Evolutionary conservation across 495 filamentous ascomycete species (phyloP).

Genomic region (Penicillium turbatum): DNA sequence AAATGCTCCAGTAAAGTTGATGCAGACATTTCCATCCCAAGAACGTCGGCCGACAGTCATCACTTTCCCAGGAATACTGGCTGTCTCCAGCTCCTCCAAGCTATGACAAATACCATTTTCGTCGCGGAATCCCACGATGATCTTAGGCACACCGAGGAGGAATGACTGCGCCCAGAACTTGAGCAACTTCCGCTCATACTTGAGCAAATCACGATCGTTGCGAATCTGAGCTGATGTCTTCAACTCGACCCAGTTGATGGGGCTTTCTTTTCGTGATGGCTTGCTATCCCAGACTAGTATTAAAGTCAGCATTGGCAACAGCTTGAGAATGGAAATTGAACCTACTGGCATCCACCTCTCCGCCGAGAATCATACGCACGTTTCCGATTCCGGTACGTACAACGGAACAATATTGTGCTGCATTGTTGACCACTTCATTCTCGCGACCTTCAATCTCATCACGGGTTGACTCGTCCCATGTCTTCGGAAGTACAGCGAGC

Average conservation of each 20-base stretch:
- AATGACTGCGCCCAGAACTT: slow-evolving; percentile 98
- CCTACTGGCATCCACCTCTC: slow-evolving; percentile 88
- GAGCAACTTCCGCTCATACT: slow-evolving; percentile 83
- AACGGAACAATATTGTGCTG: slow-evolving; percentile 90
- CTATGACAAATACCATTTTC: slow-evolving; percentile 64
- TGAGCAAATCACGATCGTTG: slow-evolving; percentile 59
- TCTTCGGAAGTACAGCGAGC: slow-evolving; percentile 64
- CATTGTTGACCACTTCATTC: slow-evolving; percentile 69
- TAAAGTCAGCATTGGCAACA: slow-evolving; percentile 1
- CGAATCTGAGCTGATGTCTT: slow-evolving; percentile 78
- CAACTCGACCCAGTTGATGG: slow-evolving; percentile 89
- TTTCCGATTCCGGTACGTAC: slow-evolving; percentile 81
- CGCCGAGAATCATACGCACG: slow-evolving; percentile 70
- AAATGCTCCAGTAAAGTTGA: slow-evolving; percentile 77
- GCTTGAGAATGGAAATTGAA: slow-evolving; percentile 4
- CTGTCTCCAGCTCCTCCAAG: slow-evolving; percentile 74
- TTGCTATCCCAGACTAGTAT: slow-evolving; percentile 80
- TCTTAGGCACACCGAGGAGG: slow-evolving; percentile 83
- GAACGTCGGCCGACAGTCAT: slow-evolving; percentile 55
- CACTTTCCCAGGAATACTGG: slow-evolving; percentile 67
- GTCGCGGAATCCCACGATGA: slow-evolving; percentile 84
- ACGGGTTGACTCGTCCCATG: slow-evolving; percentile 66
- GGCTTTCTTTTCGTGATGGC: slow-evolving; percentile 55
- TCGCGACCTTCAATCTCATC: slow-evolving; percentile 75
- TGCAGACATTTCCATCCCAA: slow-evolving; percentile 89